A percentile compares a stretch with the other conserved stretches of the same genome.
Conservation (phyloP, 805 yeast species). For the Candida pseudoglaebosa region DNA sequence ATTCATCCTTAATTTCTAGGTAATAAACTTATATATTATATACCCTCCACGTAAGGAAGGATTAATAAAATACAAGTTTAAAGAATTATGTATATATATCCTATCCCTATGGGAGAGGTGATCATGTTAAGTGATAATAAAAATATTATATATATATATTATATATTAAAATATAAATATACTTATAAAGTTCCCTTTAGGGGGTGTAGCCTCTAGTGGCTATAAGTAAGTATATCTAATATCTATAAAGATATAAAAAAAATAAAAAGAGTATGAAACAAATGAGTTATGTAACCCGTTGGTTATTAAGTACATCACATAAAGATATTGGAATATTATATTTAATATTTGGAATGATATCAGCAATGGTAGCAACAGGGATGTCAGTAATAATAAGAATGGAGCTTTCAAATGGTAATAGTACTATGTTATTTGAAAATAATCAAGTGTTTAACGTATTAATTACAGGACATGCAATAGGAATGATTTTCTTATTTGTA, state of each 20-base stretch:
- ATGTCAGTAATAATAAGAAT: constrained; percentile 17
- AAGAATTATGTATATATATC: too few species aligned
- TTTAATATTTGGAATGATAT: constrained; percentile 17
- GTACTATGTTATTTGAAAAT: constrained; percentile 16
- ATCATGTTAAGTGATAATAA: too few species aligned
- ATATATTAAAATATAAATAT: too few species aligned
- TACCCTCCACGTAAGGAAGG: too few species aligned
- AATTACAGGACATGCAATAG: constrained; percentile 19
- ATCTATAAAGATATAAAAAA: background rate
- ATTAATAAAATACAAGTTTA: too few species aligned
- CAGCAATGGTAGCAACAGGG: constrained; percentile 19
- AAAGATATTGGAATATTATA: constrained; percentile 23
- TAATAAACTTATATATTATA: too few species aligned
- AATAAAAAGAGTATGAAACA: background rate
- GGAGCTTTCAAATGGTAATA: constrained; percentile 19
- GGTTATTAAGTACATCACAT: constrained; percentile 15
- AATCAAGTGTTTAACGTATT: constrained; percentile 20
- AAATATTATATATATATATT: too few species aligned
- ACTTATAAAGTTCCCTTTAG: too few species aligned
- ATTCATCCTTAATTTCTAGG: too few species aligned
- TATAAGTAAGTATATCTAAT: background rate
- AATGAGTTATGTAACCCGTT: constrained; percentile 1
- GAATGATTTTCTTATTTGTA: constrained; percentile 20
- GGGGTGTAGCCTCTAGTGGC: too few species aligned
- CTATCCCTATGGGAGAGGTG: too few species aligned